Conservation (phyloP, 306 rosid species). For the Quercus mongolica region DNA sequence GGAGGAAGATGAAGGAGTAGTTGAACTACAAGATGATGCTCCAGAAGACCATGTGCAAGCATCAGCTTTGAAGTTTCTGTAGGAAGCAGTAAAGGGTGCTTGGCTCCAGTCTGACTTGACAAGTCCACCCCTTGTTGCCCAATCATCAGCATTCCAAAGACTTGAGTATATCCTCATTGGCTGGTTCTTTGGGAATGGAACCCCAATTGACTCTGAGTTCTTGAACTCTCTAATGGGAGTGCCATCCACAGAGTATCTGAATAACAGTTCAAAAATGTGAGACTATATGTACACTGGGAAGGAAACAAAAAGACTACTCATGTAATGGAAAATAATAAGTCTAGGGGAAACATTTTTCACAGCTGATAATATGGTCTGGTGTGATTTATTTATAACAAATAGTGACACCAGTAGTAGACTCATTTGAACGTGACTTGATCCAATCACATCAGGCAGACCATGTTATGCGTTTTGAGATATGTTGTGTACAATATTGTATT, state of each 20-base stretch:
- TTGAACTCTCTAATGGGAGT: constrained; percentile 35
- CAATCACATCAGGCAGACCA: too few relatives aligned
- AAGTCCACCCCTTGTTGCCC: constrained; percentile 83
- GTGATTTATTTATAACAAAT: too few relatives aligned
- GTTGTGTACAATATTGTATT: too few relatives aligned
- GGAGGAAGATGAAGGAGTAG: not conserved
- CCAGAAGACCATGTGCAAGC: constrained; percentile 55
- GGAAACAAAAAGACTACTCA: too few relatives aligned
- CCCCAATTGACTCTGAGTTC: constrained; percentile 23
- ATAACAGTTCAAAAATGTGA: not conserved
- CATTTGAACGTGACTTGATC: too few relatives aligned
- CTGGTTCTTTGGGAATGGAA: constrained; percentile 26
- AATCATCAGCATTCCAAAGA: constrained; percentile 46
- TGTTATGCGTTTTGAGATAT: too few relatives aligned
- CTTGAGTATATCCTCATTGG: constrained; percentile 40
- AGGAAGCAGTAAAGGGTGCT: constrained; percentile 67
- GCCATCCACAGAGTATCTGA: constrained; percentile 53
- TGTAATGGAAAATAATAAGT: too few relatives aligned
- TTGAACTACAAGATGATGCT: constrained; percentile 41
- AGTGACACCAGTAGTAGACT: too few relatives aligned
- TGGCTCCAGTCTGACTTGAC: constrained; percentile 65
- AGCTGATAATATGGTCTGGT: too few relatives aligned
- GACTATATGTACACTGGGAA: too few relatives aligned
- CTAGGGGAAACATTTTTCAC: too few relatives aligned
- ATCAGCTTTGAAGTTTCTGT: constrained; percentile 39